These are phyloP conservation scores for sorghum (Sorghum bicolor) DNA, from an alignment of 176 grass and related monocot species.

Conservation along the genomic window Sorghum_bicolor_NCBIv3 NC_012872.2:11170501-11171000, in stretches of 20 bases:
- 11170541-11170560: slow-evolving; percentile 23
- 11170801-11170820: neutral
- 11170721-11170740: neutral
- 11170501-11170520: slow-evolving; percentile 30
- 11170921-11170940: neutral
- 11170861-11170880: neutral
- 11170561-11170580: neutral
- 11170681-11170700: neutral
- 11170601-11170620: neutral
- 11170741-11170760: neutral
- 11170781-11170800: neutral
- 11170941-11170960: neutral
- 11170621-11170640: neutral
- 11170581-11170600: neutral
- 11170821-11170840: neutral
- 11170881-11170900: neutral
- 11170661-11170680: neutral
- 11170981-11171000: neutral
- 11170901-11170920: neutral
- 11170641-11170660: slow-evolving; percentile 25
- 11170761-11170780: neutral
- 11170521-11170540: slow-evolving; percentile 9
- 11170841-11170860: neutral
- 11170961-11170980: neutral
- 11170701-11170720: neutral